Evolutionary conservation across 371 early-diverging fungal species (phyloP).

Genomic region (Mucor circinelloides): DNA sequence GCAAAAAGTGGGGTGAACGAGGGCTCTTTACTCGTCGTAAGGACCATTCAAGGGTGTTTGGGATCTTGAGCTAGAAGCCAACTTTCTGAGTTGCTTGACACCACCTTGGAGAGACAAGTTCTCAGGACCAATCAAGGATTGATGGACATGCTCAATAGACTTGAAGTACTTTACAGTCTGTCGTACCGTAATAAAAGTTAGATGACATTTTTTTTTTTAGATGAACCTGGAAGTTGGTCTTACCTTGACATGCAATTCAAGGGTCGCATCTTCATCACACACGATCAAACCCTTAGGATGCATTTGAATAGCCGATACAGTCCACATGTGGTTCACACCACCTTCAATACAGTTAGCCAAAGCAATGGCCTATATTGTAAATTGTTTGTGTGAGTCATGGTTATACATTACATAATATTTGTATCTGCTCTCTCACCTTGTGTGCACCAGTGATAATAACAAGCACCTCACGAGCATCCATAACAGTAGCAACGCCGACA

Average conservation of each 20-base stretch:
- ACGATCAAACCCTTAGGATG: conserved; percentile 84
- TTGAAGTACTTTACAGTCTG: conserved; percentile 89
- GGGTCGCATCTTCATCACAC: conserved; percentile 88
- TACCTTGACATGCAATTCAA: conserved; percentile 82
- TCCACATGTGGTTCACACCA: conserved; percentile 88
- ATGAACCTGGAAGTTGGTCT: neutral
- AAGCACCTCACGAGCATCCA: conserved; percentile 87
- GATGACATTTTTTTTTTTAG: neutral
- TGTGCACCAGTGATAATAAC: conserved; percentile 88
- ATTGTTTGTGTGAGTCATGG: conserved; percentile 28
- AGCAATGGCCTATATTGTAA: conserved; percentile 59
- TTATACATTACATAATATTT: conserved; percentile 21
- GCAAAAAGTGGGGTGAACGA: neutral
- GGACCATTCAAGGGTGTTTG: conserved; percentile 33
- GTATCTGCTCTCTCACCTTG: conserved; percentile 58
- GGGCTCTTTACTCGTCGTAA: conserved; percentile 21
- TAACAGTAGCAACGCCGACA: conserved; percentile 85
- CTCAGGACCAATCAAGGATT: conserved; percentile 78
- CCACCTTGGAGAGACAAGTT: conserved; percentile 77
- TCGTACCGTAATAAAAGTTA: neutral
- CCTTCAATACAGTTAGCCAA: conserved; percentile 85
- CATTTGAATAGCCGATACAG: conserved; percentile 83
- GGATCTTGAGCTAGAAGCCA: conserved; percentile 20
- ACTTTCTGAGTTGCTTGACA: conserved; percentile 29
- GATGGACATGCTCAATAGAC: conserved; percentile 87